Evolutionary conservation across 768 basidiomycete genomes (phyloP).

Genomic region (Royoungia palumana): DNA sequence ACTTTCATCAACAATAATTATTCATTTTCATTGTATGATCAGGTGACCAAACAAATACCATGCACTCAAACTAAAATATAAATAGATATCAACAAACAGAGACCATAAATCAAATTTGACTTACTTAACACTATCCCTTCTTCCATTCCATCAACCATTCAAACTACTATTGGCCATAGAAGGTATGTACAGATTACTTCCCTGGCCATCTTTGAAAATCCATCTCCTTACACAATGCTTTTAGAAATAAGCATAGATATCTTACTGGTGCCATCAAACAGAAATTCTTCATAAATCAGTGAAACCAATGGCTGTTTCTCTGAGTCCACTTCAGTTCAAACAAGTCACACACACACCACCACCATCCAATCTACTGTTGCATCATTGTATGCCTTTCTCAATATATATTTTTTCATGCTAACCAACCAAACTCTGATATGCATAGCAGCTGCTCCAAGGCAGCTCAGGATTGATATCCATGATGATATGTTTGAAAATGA

Average conservation of each 20-base stretch:
- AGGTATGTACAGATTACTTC: background rate
- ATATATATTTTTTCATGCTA: background rate
- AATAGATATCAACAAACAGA: conserved; percentile 20
- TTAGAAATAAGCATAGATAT: background rate
- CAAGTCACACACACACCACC: conserved; percentile 1
- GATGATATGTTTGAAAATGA: conserved; percentile 5
- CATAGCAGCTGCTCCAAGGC: conserved; percentile 15
- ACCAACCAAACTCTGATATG: background rate
- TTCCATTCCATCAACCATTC: background rate
- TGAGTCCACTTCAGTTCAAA: conserved; percentile 11
- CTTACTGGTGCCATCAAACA: background rate
- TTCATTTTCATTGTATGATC: background rate
- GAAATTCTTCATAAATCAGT: background rate
- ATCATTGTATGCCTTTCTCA: conserved; percentile 11
- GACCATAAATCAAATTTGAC: background rate
- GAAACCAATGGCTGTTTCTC: conserved; percentile 18
- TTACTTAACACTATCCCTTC: background rate
- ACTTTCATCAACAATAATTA: too few relatives aligned
- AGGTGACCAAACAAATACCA: background rate
- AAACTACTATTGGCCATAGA: background rate
- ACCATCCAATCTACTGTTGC: background rate
- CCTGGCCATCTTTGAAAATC: background rate
- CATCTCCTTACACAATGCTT: background rate
- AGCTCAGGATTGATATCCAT: conserved; percentile 5
- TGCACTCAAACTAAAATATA: conserved; percentile 10